Conservation (phyloP, 2,329 filamentous ascomycete genomes). For the Colletotrichum nymphaeae region DNA sequence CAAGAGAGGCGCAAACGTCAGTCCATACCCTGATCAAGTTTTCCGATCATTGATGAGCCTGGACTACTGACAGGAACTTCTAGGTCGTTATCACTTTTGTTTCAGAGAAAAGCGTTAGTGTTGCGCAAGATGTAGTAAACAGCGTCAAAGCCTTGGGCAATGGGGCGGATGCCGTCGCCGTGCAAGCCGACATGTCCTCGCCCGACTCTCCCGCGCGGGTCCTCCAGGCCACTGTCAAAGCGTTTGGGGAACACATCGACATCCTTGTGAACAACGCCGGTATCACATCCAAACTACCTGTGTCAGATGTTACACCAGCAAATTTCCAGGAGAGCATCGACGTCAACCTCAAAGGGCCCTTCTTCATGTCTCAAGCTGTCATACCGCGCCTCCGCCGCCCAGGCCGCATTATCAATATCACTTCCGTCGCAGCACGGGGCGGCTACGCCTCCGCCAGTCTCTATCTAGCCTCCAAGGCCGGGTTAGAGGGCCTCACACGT, state of each 20-base stretch:
- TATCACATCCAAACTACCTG: not conserved
- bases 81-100: not conserved
- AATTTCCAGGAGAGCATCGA: not conserved
- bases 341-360: conserved; percentile 17
- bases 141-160: not conserved
- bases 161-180: not conserved
- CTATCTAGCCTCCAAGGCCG: conserved; percentile 15
- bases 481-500: conserved; percentile 16
- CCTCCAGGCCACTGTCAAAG: not conserved
- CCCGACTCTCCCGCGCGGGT: not conserved
- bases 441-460: conserved; percentile 6
- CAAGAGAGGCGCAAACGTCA: conserved; percentile 52
- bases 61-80: not conserved
- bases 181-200: conserved; percentile 5
- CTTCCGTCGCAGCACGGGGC: conserved; percentile 15
- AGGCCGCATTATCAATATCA: conserved; percentile 26
- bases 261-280: conserved; percentile 30
- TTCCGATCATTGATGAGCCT: not conserved
- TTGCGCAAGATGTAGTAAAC: not conserved
- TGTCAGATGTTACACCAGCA: not conserved
- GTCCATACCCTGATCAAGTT: conserved; percentile 41
- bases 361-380: conserved; percentile 17
- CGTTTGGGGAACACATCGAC: conserved; percentile 6
- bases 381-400: not conserved
- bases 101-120: not conserved